Percentiles rank a stretch among this genome's conserved stretches.
Conservation (phyloP, 345 rosid species). For the Melaleuca alternifolia region DNA sequence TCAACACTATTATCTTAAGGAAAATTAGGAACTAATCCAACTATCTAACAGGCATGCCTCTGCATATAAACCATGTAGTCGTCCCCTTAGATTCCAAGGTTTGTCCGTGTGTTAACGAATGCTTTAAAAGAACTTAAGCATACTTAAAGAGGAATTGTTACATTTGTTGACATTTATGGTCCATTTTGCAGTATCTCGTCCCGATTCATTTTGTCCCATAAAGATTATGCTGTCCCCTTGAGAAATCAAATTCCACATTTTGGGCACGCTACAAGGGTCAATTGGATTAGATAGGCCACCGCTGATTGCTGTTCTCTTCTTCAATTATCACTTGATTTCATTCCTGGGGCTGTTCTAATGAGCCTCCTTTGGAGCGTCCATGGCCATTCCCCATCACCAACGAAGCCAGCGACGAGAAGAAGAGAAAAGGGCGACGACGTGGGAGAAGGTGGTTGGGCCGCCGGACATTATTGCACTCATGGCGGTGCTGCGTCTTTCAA, state of each 20-base stretch:
- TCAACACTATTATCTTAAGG: not conserved
- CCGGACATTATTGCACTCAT: not conserved
- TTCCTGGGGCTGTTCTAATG: not conserved
- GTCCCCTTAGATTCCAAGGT: not conserved
- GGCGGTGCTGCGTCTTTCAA: not conserved
- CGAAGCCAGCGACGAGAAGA: too few species aligned
- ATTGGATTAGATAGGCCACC: too few species aligned
- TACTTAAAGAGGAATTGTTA: not conserved
- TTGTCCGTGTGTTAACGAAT: accelerated
- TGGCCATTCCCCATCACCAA: too few species aligned
- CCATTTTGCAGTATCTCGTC: accelerated
- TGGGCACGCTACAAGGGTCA: too few species aligned
- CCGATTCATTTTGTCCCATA: too few species aligned
- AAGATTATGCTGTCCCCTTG: too few species aligned
- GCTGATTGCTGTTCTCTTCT: too few species aligned
- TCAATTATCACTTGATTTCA: too few species aligned
- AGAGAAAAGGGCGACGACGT: too few species aligned
- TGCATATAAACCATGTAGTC: accelerated
- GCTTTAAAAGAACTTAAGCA: not conserved
- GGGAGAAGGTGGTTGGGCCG: not conserved
- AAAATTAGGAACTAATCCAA: not conserved
- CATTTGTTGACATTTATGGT: not conserved
- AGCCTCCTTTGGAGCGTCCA: too few species aligned
- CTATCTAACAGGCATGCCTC: not conserved
- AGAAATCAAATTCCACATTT: too few species aligned